Conservation (phyloP, 176 grass and related monocot species). For the Phoenix dactylifera region DNA sequence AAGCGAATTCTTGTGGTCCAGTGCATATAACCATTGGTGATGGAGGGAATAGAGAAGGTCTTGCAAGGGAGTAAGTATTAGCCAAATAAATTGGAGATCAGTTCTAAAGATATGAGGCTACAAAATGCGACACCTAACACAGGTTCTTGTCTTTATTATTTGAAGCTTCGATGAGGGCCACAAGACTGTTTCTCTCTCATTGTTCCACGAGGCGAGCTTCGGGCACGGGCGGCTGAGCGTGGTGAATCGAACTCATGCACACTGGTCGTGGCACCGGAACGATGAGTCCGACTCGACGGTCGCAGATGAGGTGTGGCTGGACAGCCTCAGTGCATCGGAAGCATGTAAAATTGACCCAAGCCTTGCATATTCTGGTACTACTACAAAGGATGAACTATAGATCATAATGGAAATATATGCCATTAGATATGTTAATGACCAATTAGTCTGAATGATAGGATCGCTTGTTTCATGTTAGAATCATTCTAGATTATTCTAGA, state of each 20-base stretch:
- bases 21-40: conserved; percentile 90
- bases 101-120: too few relatives aligned
- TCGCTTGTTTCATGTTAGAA: too few relatives aligned
- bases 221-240: conserved; percentile 66
- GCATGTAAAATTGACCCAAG: conserved; percentile 3
- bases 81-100: too few relatives aligned
- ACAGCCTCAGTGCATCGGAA: conserved; percentile 36
- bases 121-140: too few relatives aligned
- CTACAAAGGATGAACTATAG: too few relatives aligned
- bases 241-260: conserved; percentile 56
- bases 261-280: conserved; percentile 93
- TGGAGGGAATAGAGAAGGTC: conserved; percentile 96
- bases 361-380: too few relatives aligned
- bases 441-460: too few relatives aligned
- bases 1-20: conserved; percentile 53
- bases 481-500: too few relatives aligned
- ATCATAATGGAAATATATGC: too few relatives aligned
- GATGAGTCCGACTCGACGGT: conserved; percentile 54
- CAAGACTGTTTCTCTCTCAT: conserved; percentile 42
- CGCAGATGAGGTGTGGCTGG: conserved; percentile 59
- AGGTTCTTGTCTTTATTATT: too few relatives aligned
- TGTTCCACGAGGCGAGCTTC: conserved; percentile 70
- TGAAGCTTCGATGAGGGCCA: conserved; percentile 64
- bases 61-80: conserved; percentile 65
- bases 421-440: too few relatives aligned